phyloP scores from a whole-genome alignment of 345 rosid genomes.

The Citrus australasica region DNA sequence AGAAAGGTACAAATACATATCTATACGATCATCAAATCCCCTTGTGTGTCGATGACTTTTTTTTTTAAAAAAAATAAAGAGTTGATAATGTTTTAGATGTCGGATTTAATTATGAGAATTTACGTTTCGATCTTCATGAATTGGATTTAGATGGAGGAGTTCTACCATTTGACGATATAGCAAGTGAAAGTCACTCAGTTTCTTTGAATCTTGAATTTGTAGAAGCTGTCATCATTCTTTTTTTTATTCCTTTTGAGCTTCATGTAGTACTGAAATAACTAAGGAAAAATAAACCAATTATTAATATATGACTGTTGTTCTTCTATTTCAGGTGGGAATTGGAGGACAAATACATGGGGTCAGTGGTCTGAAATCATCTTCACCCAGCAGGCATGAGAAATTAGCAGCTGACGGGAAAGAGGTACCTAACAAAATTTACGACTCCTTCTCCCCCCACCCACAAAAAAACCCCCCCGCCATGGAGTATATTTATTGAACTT shows the following conservation, averaged over 20 bases:
- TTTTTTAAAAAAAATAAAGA: not conserved
- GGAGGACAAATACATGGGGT: slow-evolving; percentile 9
- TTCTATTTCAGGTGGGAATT: slow-evolving; percentile 16
- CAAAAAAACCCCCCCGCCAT: not conserved
- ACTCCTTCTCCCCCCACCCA: no score
- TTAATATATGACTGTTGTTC: not conserved
- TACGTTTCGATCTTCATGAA: not conserved
- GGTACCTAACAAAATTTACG: not conserved
- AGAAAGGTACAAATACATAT: slow-evolving; percentile 21
- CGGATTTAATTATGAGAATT: not conserved
- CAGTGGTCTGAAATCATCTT: slow-evolving; percentile 21
- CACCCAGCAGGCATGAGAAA: slow-evolving; percentile 21
- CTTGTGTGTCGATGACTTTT: no score
- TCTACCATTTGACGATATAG: not conserved
- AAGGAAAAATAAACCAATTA: not conserved
- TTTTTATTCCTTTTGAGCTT: not conserved
- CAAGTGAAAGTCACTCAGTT: not conserved
- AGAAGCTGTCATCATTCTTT: not conserved
- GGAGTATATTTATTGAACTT: not conserved
- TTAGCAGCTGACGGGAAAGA: slow-evolving; percentile 21
- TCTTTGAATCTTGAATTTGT: not conserved
- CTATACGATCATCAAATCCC: not conserved
- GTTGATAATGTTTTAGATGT: not conserved
- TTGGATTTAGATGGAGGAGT: not conserved
- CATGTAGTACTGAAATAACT: not conserved